phyloP scores from a whole-genome alignment of 495 filamentous ascomycete genomes.

The Rhypophila decipiens region DNA sequence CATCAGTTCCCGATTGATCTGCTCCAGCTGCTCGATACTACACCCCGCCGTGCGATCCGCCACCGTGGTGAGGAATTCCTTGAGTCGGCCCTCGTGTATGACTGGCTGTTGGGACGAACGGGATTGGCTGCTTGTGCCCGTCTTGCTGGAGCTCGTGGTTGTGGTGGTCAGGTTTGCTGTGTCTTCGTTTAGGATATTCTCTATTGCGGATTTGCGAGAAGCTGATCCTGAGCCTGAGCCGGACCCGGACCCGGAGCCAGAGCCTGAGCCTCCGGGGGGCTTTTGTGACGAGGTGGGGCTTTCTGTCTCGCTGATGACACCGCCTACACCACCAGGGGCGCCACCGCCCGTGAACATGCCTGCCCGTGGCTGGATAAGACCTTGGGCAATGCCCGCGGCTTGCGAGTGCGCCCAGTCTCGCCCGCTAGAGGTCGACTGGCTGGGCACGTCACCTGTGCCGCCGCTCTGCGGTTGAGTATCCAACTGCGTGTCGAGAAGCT shows the following conservation, averaged over 20 bases:
- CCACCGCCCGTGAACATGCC: slow-evolving; percentile 3
- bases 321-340: neutral
- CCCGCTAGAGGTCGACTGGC: slow-evolving; percentile 29
- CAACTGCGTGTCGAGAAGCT: slow-evolving; percentile 56
- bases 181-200: slow-evolving; percentile 31
- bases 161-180: slow-evolving; percentile 3
- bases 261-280: too few relatives aligned
- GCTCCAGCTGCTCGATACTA: slow-evolving; percentile 89
- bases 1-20: slow-evolving; percentile 87
- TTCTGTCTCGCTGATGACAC: slow-evolving; percentile 6
- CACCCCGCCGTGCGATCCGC: slow-evolving; percentile 65
- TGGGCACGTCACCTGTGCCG: slow-evolving; percentile 4
- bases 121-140: slow-evolving; percentile 8
- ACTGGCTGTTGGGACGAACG: slow-evolving; percentile 45
- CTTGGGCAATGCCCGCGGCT: slow-evolving; percentile 38
- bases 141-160: neutral
- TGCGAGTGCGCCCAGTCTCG: slow-evolving; percentile 47
- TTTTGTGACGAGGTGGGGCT: slow-evolving; percentile 30
- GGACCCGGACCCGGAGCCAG: too few relatives aligned
- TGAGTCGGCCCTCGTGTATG: slow-evolving; percentile 50
- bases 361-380: slow-evolving; percentile 23
- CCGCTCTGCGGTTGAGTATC: slow-evolving; percentile 50
- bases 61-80: slow-evolving; percentile 52
- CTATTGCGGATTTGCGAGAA: slow-evolving; percentile 19
- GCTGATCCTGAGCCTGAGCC: too few relatives aligned